Evolutionary conservation across 2,329 filamentous ascomycete species (phyloP).

Genomic region (Phaeosphaeriaceae sp.): DNA sequence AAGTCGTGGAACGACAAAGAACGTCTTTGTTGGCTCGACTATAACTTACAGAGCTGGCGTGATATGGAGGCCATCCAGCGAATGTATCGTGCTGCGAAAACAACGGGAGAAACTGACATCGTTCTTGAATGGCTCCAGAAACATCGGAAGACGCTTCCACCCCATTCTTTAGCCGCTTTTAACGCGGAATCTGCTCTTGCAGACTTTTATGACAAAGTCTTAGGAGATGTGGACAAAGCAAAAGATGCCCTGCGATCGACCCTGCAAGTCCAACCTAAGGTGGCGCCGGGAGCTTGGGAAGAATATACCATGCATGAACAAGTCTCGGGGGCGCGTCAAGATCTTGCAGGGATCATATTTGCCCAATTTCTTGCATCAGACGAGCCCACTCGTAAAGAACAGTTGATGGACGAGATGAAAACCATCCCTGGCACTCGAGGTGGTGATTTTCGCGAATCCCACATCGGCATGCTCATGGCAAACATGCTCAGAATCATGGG

Average conservation of each 20-base stretch:
- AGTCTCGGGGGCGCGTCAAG: too few relatives aligned
- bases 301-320: too few relatives aligned
- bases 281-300: too few relatives aligned
- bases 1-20: neutral
- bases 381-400: neutral
- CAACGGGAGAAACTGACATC: neutral
- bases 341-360: too few relatives aligned
- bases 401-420: neutral
- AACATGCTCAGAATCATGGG: neutral
- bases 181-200: neutral
- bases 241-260: too few relatives aligned
- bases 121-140: neutral
- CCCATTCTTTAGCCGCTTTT: neutral
- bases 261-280: too few relatives aligned
- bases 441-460: neutral
- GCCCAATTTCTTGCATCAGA: too few relatives aligned
- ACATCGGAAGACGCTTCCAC: neutral
- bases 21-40: neutral
- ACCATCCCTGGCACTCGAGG: neutral
- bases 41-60: neutral
- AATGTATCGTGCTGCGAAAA: neutral
- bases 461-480: neutral
- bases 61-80: neutral
- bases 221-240: neutral
- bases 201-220: neutral